Base-by-base conservation (phyloP, 2,329 filamentous ascomycete species). In the Sporothrix curviconia region DNA sequence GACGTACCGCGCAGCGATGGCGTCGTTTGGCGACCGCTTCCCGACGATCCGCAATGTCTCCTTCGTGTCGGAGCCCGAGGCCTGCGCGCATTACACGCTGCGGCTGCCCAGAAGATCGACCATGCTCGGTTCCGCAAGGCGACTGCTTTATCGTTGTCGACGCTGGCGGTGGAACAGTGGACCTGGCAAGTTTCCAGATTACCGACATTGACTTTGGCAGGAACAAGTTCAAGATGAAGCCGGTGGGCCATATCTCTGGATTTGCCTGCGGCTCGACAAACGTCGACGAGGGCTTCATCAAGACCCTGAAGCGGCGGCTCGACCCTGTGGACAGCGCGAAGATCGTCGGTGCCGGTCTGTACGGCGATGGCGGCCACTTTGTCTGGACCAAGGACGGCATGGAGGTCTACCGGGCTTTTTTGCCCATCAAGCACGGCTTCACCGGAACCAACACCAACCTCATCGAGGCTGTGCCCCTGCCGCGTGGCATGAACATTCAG, bases 141-240 rank as follows among this genome's bases (percentile, higher is more conserved):
- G 65, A 66, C 44, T 65, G 64, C 52, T 66, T 66, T 36, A 62
- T 67, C 37, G 64, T 67, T 7, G 64, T 66, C 6, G 65, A 67
- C 32, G 65, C 64, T 1, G 65, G 65, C 17, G 65, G 65, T 43
- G 65, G 65, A 8, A 67, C 65, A 14, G 64, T 66, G 57, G 65
- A 67, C 36, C 46, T 67, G 36, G 64, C 64, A 1, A 64, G 62
- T 0, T 67, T 63, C 55, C 61, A 64, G 34, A 62, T 66, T 3
- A 54, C 59, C 4, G 59, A 54, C 25, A 59, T 64, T 22, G 62
- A 66, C 28, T 34, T 57, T 7, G 56, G 50, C 11, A 62, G 55
- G 30, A 65, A 63, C 46, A 61, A 63, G 46, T 62, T 67, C 54
- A 60, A 54, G 34, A 62, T 67, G 50, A 52, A 62, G 22, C 60